Evolutionary conservation across 352 stramenopile genomes (phyloP).

Genomic region (Blastocystis sp.): DNA sequence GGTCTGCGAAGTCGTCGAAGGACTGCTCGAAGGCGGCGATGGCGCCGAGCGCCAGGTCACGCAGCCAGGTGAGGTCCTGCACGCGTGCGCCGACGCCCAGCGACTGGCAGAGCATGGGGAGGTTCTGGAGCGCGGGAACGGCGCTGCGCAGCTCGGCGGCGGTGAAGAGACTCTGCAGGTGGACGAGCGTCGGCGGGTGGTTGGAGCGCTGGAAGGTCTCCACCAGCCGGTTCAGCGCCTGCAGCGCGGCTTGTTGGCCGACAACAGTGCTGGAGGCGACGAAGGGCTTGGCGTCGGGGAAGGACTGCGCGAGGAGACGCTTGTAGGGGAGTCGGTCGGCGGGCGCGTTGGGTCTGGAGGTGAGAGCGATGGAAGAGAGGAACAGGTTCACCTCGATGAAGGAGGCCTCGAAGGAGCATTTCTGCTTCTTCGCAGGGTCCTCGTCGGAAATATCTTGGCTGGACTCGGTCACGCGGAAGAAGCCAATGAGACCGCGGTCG

Average conservation of each 20-base stretch:
- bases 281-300: background rate
- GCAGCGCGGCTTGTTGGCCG: background rate
- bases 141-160: conserved; percentile 67
- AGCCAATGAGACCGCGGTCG: conserved; percentile 16
- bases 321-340: conserved; percentile 29
- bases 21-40: conserved; percentile 6
- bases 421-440: background rate
- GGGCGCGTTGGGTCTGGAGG: background rate
- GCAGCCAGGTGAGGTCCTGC: conserved; percentile 4
- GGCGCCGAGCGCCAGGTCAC: background rate
- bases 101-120: conserved; percentile 68
- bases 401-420: background rate
- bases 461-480: conserved; percentile 11
- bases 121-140: conserved; percentile 77
- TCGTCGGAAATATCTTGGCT: conserved; percentile 22
- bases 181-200: conserved; percentile 70
- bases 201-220: background rate
- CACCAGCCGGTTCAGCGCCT: background rate
- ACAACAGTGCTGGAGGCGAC: background rate
- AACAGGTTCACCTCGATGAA: conserved; percentile 25
- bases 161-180: conserved; percentile 63
- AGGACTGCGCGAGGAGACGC: background rate
- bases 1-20: conserved; percentile 39
- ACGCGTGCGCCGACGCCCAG: conserved; percentile 11
- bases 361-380: background rate